These are phyloP conservation scores for Pythium myriotylum DNA, from an alignment of 352 stramenopile genomes.

Conservation along the genomic window DNA sequence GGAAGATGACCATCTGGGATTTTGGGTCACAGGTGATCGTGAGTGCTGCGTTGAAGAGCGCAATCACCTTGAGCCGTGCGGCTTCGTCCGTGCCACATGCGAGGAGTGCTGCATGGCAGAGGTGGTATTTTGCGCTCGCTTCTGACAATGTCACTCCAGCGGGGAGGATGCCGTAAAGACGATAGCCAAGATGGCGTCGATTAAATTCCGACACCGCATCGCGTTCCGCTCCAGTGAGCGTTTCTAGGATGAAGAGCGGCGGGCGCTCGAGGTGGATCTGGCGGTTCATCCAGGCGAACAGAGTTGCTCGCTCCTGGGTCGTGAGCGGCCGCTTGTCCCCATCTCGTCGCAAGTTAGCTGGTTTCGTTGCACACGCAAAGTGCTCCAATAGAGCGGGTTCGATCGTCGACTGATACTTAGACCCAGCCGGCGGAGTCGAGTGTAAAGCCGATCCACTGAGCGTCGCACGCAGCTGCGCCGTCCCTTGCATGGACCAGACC, in stretches of 20 bases:
- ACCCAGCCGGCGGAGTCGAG: neutral
- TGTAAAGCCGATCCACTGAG: neutral
- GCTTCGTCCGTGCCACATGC: neutral
- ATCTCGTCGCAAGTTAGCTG: neutral
- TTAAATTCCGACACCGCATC: neutral
- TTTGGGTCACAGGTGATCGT: no score
- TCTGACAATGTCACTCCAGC: neutral
- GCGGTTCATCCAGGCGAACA: no score
- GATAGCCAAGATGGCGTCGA: neutral
- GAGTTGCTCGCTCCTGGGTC: neutral
- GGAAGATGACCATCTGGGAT: no score
- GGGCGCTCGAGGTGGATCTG: neutral
- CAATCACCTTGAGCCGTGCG: neutral
- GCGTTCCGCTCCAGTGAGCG: neutral
- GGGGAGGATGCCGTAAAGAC: slow-evolving; percentile 1
- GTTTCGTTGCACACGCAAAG: neutral
- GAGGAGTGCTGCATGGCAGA: neutral
- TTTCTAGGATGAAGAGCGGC: slow-evolving; percentile 1
- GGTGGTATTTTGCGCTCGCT: neutral
- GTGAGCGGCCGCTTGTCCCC: neutral
- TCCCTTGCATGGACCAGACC: neutral
- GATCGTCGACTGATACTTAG: neutral
- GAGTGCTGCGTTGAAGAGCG: neutral
- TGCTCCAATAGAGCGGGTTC: neutral
- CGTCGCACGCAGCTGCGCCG: neutral